Evolutionary conservation across 768 basidiomycete species (phyloP), one percentile per base, ranked within the genome.

Genomic region (Dacryopinax spathularia): DNA sequence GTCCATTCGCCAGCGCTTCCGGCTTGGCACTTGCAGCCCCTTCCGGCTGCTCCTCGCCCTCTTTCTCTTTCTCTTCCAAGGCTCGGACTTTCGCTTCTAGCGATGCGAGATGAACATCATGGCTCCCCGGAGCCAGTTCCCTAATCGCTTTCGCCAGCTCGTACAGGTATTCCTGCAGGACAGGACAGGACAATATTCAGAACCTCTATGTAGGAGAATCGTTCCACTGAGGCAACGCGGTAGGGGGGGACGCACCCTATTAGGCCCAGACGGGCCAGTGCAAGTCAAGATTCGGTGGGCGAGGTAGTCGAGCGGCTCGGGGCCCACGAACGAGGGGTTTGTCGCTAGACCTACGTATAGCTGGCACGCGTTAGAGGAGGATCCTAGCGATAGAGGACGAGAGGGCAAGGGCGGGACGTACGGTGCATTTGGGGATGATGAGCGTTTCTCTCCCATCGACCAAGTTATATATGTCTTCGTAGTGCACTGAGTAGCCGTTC

Each of bases 401-500:
- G 20, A 29, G 29, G 48, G 25, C n/a, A n/a, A n/a, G n/a, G n/a
- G n/a, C n/a, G n/a, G n/a, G 20, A 33, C 18, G 34, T 66, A 69
- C 64, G 56, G 69, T 69, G n/a, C 61, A 68, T 2, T 68, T 34
- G 10, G 87, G 70, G 12, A 73, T 78, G 9, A 86, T 74, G 0
- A 86, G 76, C 62, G 73, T 75, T 67, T 88, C 84, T 1, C 72
- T 69, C 1, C 81, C 83, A 35, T 77, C 77, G 22, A 79, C 77
- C 33, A 85, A 70, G 33, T 81, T 80, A 73, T 87, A 85, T 15
- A 97, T 79, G 65, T 92, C 83, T 12, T 93, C 71, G 0, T 78
- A 81, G 68, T 94, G 89, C 72, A 87, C 76, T 9, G 91, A 91
- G 75, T 96, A 97, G 22, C 94, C 93, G 69, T 94, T 91, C 89